Conservation (phyloP, 306 rosid species). For the Datisca glomerata region DNA sequence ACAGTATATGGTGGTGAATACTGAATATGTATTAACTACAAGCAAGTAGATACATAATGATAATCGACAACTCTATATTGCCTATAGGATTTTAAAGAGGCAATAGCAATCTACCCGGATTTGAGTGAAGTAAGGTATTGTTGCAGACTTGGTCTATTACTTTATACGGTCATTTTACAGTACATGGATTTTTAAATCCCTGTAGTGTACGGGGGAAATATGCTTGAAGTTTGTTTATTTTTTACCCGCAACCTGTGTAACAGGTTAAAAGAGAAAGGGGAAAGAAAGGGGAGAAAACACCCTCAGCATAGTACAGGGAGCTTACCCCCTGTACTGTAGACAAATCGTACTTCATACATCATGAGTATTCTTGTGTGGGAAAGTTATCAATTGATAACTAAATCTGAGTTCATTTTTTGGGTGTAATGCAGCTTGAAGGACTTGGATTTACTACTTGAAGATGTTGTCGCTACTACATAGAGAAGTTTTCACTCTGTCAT, state of each 20-base stretch:
- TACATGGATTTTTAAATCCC: conserved; percentile 2
- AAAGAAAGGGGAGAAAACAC: too few relatives aligned
- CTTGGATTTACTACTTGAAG: conserved; percentile 54
- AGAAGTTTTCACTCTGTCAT: too few relatives aligned
- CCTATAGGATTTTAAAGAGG: conserved; percentile 65
- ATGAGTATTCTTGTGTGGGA: neutral
- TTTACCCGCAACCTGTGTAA: too few relatives aligned
- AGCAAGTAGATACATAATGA: conserved; percentile 8
- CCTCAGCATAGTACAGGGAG: too few relatives aligned
- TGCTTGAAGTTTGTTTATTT: too few relatives aligned
- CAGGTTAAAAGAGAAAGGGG: too few relatives aligned
- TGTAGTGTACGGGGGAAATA: too few relatives aligned
- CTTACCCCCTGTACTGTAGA: too few relatives aligned
- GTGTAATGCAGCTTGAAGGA: conserved; percentile 65
- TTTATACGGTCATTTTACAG: neutral
- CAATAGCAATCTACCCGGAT: conserved; percentile 76
- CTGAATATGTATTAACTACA: too few relatives aligned
- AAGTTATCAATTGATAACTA: neutral
- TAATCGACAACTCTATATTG: conserved; percentile 7
- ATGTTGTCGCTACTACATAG: conserved; percentile 47
- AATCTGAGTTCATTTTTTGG: too few relatives aligned
- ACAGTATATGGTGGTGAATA: too few relatives aligned
- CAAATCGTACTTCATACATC: neutral
- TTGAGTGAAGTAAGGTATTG: conserved; percentile 65
- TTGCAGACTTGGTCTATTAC: neutral